Evolutionary conservation across 257 asterid species (phyloP), one percentile per base, ranked within the genome.

Genomic region (Gynochthodes officinalis): DNA sequence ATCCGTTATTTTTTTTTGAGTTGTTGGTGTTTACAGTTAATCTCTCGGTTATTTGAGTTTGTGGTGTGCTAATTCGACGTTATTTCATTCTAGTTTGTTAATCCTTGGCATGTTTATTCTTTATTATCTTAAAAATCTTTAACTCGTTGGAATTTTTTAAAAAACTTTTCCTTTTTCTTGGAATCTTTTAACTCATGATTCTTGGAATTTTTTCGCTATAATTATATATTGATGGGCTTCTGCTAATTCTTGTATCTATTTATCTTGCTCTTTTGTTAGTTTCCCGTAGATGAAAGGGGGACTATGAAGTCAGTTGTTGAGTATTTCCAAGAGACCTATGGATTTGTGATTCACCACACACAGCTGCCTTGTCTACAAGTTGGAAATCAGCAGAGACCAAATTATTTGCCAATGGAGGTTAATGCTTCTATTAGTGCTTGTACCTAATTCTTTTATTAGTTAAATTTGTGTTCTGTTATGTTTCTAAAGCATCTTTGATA

Each of bases 401-500:
- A 94, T 80, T 94, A 88, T 74, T 72, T 94, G 73, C 98, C 99
- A 0, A 90, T 95, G 98, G 99, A 95, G 97, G 99, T 94, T 57
- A 57, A 23, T 6, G 7, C n/a, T 37, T 73, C 28, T 28, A 69
- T 42, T 63, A 64, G 35, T 54, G 4, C 64, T n/a, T 50, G 7
- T 70, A 9, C 40, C 23, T 23, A 11, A 52, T 0, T 4, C 37
- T 12, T 37, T 11, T 33, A 49, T 33, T 15, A 18, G 14, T 40
- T 65, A 42, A 27, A 25, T 72, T 4, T 19, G n/a, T n/a, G n/a
- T n/a, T n/a, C n/a, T n/a, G 28, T 54, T 40, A 21, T 57, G 32
- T 9, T 35, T 67, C 73, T 4, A 25, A 60, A 7, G 16, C 4
- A 6, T 76, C 40, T 73, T 40, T 25, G 50, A 43, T 77, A 27